Evolutionary conservation across 2,329 filamentous ascomycete genomes (phyloP), one percentile per base, ranked within the genome.

Genomic region (Aspergillus persii): DNA sequence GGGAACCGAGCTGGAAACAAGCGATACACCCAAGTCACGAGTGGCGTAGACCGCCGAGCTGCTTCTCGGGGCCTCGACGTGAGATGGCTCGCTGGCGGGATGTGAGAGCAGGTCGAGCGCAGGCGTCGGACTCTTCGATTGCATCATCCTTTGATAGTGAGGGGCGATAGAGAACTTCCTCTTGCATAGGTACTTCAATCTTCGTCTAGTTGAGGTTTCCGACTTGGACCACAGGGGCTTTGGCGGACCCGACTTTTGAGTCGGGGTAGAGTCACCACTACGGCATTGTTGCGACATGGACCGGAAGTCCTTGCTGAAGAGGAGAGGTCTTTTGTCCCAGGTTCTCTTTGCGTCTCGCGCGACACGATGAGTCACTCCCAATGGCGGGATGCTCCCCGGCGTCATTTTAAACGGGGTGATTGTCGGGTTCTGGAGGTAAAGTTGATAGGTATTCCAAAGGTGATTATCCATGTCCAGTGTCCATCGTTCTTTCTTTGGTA

Each of bases 391-490:
- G 48, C 83, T 85, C 52, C 86, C 86, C 2, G 86, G 86, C 1
- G 87, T 79, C 75, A 85, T 86, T 68, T 88, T 88, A 79, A 88
- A 88, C 0, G 86, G 86, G 1, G 86, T 89, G 51, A 88, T 81
- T 3, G 83, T 85, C 23, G 86, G 86, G 70, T 88, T 85, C 61
- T 86, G 84, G n/a, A 88, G 76, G 69, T 87, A 88, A 55, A 81
- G 79, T 75, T 87, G 84, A 72, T 87, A 89, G 8, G 84, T 86
- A 69, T 85, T 83, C 86, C 86, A 88, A 33, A 89, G 74, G 68
- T 89, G 86, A 57, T 84, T 81, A 68, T 89, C 86, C 85, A 87
- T 88, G 54, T 86, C 84, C 48, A 81, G 75, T 4, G 83, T 86
- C 82, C 86, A 89, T 46, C 70, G 68, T 67, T 69, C 64, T 63